A percentile compares a stretch with the other conserved stretches of the same genome.
These are phyloP conservation scores for Mortierella polycephala DNA, from an alignment of 371 early-diverging fungal species.

Conservation along the genomic window DNA sequence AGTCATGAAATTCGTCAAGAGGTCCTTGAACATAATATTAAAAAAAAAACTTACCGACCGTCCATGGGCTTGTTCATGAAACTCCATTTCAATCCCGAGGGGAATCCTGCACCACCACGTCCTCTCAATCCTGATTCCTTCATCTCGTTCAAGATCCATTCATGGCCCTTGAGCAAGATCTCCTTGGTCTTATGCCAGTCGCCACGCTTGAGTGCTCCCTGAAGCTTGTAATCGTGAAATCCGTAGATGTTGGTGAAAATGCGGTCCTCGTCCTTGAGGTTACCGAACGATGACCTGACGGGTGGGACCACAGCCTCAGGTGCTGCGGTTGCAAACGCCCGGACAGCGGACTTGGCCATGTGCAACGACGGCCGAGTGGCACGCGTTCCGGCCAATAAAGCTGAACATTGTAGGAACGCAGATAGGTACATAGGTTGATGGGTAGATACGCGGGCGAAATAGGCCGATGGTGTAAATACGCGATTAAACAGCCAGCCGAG, in stretches of 20 bases:
- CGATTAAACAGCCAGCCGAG: too few relatives aligned
- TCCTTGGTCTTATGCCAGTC: constrained; percentile 99
- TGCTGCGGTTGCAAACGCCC: constrained; percentile 43
- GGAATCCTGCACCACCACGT: constrained; percentile 98
- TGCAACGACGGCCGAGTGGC: background rate
- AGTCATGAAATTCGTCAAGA: too few relatives aligned
- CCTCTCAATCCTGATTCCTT: constrained; percentile 96
- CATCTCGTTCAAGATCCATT: constrained; percentile 98
- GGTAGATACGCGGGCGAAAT: too few relatives aligned
- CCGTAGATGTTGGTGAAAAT: constrained; percentile 98
- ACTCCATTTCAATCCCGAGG: constrained; percentile 97
- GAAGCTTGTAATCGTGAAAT: constrained; percentile 88
- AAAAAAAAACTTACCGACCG: constrained; percentile 66
- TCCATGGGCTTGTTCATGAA: constrained; percentile 97
- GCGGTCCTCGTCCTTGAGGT: constrained; percentile 91
- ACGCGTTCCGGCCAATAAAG: constrained; percentile 2
- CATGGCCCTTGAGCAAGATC: constrained; percentile 93
- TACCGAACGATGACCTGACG: constrained; percentile 72
- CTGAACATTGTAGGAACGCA: background rate
- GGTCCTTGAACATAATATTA: too few relatives aligned
- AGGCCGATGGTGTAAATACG: too few relatives aligned
- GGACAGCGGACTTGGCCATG: constrained; percentile 28
- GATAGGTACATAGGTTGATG: too few relatives aligned
- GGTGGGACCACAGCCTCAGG: constrained; percentile 54
- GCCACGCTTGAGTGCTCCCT: constrained; percentile 93